phyloP scores from a whole-genome alignment of 208 protist genomes.

The Spongospora subterranea region DNA sequence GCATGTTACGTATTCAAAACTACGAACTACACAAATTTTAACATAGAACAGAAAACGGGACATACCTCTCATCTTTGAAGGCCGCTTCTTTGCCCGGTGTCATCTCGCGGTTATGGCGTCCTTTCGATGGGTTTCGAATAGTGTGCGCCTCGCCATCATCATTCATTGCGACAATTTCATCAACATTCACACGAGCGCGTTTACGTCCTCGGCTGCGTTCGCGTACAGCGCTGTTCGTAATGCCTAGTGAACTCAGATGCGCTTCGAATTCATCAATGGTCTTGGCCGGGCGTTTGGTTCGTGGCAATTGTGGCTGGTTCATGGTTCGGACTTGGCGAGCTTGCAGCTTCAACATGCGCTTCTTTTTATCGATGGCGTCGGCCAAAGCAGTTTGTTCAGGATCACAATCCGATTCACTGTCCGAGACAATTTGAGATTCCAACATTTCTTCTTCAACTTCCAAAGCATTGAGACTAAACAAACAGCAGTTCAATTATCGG shows the following conservation, averaged over 20 bases:
- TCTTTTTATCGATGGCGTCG: slow-evolving; percentile 58
- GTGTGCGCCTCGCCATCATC: slow-evolving; percentile 28
- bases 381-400: slow-evolving; percentile 11
- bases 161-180: slow-evolving; percentile 60
- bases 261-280: slow-evolving; percentile 57
- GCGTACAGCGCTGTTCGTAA: slow-evolving; percentile 19
- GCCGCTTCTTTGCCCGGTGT: slow-evolving; percentile 73
- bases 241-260: slow-evolving; percentile 65
- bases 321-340: neutral
- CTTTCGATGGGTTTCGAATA: neutral
- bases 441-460: neutral
- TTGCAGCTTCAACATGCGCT: slow-evolving; percentile 46
- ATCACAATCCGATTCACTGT: neutral
- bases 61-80: slow-evolving; percentile 73
- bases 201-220: slow-evolving; percentile 57
- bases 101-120: neutral
- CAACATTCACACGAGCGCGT: slow-evolving; percentile 56
- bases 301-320: slow-evolving; percentile 12
- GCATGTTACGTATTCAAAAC: no score
- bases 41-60: neutral
- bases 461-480: slow-evolving; percentile 23
- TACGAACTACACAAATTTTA: no score
- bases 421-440: slow-evolving; percentile 32
- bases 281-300: neutral
- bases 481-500: no score